phyloP scores from a whole-genome alignment of 768 basidiomycete species.

The Neoboletus magnificus region DNA sequence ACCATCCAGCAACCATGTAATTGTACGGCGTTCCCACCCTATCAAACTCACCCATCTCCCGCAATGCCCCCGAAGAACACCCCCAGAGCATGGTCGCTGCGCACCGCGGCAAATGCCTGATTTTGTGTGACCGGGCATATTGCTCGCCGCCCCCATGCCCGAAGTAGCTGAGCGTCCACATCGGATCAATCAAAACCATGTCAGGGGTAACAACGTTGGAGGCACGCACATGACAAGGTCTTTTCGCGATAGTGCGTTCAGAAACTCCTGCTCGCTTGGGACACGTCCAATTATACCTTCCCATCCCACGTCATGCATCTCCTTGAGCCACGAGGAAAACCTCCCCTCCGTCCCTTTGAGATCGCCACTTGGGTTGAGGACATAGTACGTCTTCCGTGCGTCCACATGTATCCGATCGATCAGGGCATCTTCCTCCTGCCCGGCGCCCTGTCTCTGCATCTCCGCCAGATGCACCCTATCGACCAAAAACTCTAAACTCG shows the following conservation, averaged over 20 bases:
- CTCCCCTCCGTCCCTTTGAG: constrained; percentile 76
- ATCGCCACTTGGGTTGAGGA: constrained; percentile 93
- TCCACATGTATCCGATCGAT: constrained; percentile 57
- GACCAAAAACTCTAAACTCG: constrained; percentile 81
- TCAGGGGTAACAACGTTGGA: not conserved
- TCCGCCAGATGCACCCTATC: constrained; percentile 72
- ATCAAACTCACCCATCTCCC: constrained; percentile 94
- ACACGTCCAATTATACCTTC: constrained; percentile 70
- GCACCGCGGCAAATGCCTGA: constrained; percentile 78
- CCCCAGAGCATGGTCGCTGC: constrained; percentile 98
- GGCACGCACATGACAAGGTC: constrained; percentile 87
- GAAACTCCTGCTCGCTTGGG: constrained; percentile 82
- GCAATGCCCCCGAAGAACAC: constrained; percentile 87
- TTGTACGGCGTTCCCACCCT: constrained; percentile 87
- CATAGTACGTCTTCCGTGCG: constrained; percentile 68
- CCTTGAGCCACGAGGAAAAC: constrained; percentile 74
- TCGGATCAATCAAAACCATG: not conserved
- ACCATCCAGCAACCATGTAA: constrained; percentile 99
- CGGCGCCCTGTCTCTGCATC: constrained; percentile 32
- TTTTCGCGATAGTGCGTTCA: constrained; percentile 62
- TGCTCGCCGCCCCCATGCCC: constrained; percentile 97
- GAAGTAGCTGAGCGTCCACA: constrained; percentile 66
- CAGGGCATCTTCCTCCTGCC: constrained; percentile 12
- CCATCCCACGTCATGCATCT: constrained; percentile 79
- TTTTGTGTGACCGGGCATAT: constrained; percentile 83